Evolutionary conservation across 805 yeast genomes (phyloP), one percentile per base, ranked within the genome.

Genomic region (Cyberlindnera petersonii): DNA sequence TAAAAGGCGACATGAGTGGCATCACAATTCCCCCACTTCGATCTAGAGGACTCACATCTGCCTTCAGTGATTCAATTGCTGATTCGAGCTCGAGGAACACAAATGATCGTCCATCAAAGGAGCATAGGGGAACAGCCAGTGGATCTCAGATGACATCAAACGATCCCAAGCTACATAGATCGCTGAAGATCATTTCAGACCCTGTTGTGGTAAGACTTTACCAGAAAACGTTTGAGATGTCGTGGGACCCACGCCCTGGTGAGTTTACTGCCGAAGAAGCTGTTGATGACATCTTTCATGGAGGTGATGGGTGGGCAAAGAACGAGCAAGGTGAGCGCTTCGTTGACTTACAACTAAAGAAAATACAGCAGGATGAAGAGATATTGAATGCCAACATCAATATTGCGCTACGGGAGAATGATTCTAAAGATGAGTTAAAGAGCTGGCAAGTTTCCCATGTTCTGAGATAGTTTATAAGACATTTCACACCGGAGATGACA

Each of bases 241-340:
- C 79, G 0, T 80, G 86, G 87, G 85, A 78, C 45, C 58, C 64
- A 21, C 57, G 73, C 31, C 72, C 74, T 6, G 70, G 73, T 39
- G 75, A 84, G 63, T 66, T 69, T 57, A 66, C 79, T 10, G 91
- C 96, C 0, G 71, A 72, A 35, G 85, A 80, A 42, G 76, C 89
- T 46, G 70, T 88, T 9, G 77, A 78, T 23, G 94, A 86, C 58
- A 82, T 89, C 3, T 72, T 86, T 41, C 70, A 74, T 21, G 83
- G 85, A 22, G 84, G 86, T 1, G 74, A 75, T 36, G 93, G 87
- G 3, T 80, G 81, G 81, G 75, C 72, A 21, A 63, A 61, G 37
- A 68, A 71, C 39, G 72, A 68, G 30, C 72, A 68, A 38, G 75
- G 77, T 1, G 46, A 59, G 7, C 59, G 63, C 22, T 53, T 64